phyloP scores from a whole-genome alignment of 805 yeast genomes.

The Hanseniaspora guilliermondii region DNA sequence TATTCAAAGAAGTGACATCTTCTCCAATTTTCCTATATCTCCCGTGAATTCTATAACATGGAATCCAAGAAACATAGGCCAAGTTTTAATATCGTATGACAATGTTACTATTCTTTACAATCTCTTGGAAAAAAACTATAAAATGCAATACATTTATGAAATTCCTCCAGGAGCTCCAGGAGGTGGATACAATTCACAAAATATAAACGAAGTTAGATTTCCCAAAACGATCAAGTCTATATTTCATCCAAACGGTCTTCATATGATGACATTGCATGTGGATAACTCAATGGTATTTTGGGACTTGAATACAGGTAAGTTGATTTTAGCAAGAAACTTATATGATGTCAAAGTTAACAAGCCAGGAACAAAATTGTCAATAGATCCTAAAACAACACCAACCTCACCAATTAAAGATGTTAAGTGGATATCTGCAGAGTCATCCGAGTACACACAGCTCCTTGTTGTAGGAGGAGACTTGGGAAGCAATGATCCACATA shows the following conservation, averaged over 20 bases:
- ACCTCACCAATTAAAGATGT: conserved; percentile 37
- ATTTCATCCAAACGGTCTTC: conserved; percentile 91
- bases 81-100: conserved; percentile 59
- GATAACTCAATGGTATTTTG: conserved; percentile 84
- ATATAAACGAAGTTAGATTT: conserved; percentile 29
- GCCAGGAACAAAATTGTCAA: conserved; percentile 8
- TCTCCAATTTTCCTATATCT: conserved; percentile 47
- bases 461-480: conserved; percentile 56
- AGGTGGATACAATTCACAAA: conserved; percentile 27
- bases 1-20: conserved; percentile 46
- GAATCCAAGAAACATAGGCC: conserved; percentile 84
- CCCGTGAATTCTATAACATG: conserved; percentile 57
- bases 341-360: conserved; percentile 53
- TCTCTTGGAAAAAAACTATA: conserved; percentile 46
- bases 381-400: conserved; percentile 18
- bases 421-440: conserved; percentile 66
- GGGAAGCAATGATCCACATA: conserved; percentile 32
- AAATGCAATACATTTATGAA: conserved; percentile 45
- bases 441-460: conserved; percentile 69
- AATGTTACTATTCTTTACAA: conserved; percentile 60
- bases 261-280: conserved; percentile 61
- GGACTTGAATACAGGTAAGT: conserved; percentile 72
- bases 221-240: conserved; percentile 42
- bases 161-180: conserved; percentile 62
- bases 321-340: conserved; percentile 61